Conservation (phyloP, 1,284 basidiomycete genomes). For the Athelia psychrophila region DNA sequence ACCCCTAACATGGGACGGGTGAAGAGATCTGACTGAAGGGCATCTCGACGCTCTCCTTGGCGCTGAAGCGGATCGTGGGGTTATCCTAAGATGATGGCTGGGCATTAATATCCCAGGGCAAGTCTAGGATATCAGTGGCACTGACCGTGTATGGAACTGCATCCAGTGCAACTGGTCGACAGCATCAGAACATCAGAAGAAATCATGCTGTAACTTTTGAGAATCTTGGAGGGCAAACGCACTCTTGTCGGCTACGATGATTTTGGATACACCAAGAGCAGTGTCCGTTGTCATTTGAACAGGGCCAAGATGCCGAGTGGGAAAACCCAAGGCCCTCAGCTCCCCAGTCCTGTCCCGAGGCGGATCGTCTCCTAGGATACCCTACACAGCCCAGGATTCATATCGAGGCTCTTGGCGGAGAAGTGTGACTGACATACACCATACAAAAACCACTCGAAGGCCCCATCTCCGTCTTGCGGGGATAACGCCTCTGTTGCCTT, state of each 20-base stretch:
- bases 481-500: conserved; percentile 67
- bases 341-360: conserved; percentile 88
- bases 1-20: not conserved
- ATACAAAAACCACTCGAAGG: conserved; percentile 85
- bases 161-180: conserved; percentile 53
- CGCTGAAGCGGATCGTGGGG: conserved; percentile 85
- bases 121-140: conserved; percentile 7
- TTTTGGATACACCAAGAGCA: conserved; percentile 90
- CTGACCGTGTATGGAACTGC: conserved; percentile 73
- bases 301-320: conserved; percentile 76
- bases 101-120: not conserved
- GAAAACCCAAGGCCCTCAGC: conserved; percentile 85
- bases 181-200: conserved; percentile 3
- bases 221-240: conserved; percentile 17
- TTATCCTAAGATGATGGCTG: conserved; percentile 53
- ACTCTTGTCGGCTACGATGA: conserved; percentile 81
- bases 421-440: conserved; percentile 49
- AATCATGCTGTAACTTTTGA: too few relatives aligned
- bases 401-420: not conserved
- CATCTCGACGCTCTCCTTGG: conserved; percentile 90
- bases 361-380: conserved; percentile 76
- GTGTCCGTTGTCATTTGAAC: conserved; percentile 99
- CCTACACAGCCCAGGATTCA: too few relatives aligned
- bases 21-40: conserved; percentile 70
- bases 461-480: conserved; percentile 71